Evolutionary conservation across 2,329 filamentous ascomycete genomes (phyloP).

Genomic region (Colletotrichum horii): DNA sequence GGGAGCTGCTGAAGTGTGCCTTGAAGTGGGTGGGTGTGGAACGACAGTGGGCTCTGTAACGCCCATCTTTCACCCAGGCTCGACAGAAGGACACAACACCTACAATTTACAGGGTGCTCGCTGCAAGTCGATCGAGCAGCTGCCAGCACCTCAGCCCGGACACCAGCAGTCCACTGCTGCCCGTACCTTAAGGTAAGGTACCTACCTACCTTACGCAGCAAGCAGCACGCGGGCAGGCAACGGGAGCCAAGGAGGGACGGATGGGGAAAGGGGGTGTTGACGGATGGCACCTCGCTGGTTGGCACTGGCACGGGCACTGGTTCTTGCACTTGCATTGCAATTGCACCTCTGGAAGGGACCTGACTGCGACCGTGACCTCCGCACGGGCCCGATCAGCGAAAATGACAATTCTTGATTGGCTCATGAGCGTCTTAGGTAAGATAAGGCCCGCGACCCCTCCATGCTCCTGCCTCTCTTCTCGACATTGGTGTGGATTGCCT

Average conservation of each 20-base stretch:
- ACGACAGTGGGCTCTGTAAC: background rate
- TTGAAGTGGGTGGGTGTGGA: background rate
- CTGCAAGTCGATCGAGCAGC: background rate
- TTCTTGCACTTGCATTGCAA: background rate
- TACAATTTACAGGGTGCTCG: background rate
- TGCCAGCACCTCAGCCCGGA: background rate
- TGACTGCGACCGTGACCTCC: background rate
- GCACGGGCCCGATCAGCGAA: background rate
- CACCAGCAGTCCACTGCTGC: background rate
- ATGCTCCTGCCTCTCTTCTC: background rate
- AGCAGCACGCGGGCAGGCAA: background rate
- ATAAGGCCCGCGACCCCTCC: background rate
- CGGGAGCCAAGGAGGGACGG: background rate
- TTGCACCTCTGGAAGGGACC: background rate
- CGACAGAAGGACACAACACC: background rate
- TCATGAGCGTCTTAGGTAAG: conserved; percentile 7
- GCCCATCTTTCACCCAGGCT: background rate
- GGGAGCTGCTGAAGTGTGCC: background rate
- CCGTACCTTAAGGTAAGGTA: background rate
- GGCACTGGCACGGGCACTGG: background rate
- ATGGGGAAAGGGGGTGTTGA: conserved; percentile 3
- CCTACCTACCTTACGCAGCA: background rate
- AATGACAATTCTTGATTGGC: background rate
- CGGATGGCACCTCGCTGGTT: background rate
- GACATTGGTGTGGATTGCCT: background rate